Conservation (phyloP, 139 green algal genomes). For the Chlorella sp. region DNA sequence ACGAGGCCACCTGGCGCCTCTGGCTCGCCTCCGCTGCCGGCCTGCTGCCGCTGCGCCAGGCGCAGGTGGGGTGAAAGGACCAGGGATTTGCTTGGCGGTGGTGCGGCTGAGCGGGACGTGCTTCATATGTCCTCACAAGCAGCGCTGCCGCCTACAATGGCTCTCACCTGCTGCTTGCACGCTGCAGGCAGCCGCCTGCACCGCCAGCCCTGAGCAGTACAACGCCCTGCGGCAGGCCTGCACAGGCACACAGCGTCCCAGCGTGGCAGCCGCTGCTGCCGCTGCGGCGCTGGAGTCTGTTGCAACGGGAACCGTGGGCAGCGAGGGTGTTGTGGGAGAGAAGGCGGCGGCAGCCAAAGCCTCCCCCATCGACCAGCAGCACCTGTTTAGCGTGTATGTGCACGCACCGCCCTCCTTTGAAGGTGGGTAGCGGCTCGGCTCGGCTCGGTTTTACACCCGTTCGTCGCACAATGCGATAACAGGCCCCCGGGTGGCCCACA, state of each 20-base stretch:
- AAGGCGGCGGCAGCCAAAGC: no score
- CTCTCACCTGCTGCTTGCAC: neutral
- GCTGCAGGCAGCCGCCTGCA: constrained; percentile 1
- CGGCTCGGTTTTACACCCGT: no score
- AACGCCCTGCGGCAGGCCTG: neutral
- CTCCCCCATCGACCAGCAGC: constrained; percentile 16
- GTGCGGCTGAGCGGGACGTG: no score
- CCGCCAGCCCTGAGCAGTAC: neutral
- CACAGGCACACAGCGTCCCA: neutral
- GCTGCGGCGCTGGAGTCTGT: neutral
- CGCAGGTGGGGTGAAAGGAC: neutral
- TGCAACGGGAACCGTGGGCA: neutral
- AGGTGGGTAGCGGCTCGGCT: neutral
- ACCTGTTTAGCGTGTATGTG: constrained; percentile 53
- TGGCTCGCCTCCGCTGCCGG: constrained; percentile 43
- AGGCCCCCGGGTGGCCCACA: no score
- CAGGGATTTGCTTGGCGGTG: no score
- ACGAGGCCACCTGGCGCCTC: constrained; percentile 35
- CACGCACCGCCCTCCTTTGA: constrained; percentile 38
- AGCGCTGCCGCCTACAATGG: no score
- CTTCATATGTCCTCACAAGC: no score
- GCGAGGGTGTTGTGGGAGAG: neutral
- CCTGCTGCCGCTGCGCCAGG: constrained; percentile 15
- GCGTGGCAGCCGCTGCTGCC: neutral
- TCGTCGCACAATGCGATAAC: no score